Percentiles rank a stretch among this genome's conserved stretches.
Evolutionary conservation across 352 stramenopile species (phyloP).

Genomic region (Paralagenidium karlingii): DNA sequence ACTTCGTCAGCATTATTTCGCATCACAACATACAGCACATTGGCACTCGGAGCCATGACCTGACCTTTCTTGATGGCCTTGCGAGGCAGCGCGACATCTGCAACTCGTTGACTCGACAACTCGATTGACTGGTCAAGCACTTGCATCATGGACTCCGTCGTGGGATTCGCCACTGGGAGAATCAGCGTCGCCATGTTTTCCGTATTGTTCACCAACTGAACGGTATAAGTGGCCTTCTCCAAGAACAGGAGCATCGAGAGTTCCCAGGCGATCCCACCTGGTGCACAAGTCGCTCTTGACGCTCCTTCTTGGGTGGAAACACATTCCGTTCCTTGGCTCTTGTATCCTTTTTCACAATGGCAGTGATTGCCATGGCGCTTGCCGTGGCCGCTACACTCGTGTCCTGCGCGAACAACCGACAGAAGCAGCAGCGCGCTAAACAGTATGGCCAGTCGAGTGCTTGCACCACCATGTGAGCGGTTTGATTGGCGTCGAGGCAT

Average conservation of each 20-base stretch:
- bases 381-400: constrained; percentile 29
- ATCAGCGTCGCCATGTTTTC: constrained; percentile 33
- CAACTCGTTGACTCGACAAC: constrained; percentile 14
- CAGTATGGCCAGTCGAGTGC: too few relatives aligned
- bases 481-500: too few relatives aligned
- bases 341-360: constrained; percentile 24
- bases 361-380: constrained; percentile 28
- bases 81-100: constrained; percentile 17
- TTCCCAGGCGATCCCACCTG: constrained; percentile 22
- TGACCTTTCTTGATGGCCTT: constrained; percentile 19
- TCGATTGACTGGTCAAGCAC: constrained; percentile 47
- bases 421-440: constrained; percentile 6
- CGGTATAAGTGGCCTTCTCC: constrained; percentile 23
- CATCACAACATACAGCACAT: constrained; percentile 20
- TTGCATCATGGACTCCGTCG: constrained; percentile 12
- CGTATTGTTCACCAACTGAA: constrained; percentile 24
- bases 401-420: constrained; percentile 4
- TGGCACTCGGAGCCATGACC: constrained; percentile 6
- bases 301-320: constrained; percentile 9
- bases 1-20: constrained; percentile 31
- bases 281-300: constrained; percentile 11
- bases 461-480: too few relatives aligned
- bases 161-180: constrained; percentile 14
- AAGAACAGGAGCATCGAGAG: constrained; percentile 26
- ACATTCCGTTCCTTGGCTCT: constrained; percentile 21